Evolutionary conservation across 179 eudicot genomes (phyloP), one percentile per base, ranked within the genome.

Genomic region (Nepenthes alata): DNA sequence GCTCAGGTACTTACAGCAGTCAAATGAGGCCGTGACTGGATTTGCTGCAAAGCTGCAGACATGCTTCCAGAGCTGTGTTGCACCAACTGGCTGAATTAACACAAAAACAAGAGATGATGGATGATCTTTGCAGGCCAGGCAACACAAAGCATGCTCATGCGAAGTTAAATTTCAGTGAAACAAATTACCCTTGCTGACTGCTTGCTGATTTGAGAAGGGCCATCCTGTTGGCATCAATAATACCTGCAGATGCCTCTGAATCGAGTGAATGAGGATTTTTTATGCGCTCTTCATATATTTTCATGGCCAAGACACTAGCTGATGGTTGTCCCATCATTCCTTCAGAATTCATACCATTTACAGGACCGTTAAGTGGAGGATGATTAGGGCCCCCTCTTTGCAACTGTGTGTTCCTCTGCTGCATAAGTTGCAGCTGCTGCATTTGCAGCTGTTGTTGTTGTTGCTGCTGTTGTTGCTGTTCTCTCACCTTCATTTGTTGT

Each of bases 351-450:
- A 80, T 79, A 58, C 85, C 83, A 67, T 81, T 87, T 48, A 84
- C 80, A 36, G 96, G 83, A 57, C 85, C 82, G 37, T 88, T 84
- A 64, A 86, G 83, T 9, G 88, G 78, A 71, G 91, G 84, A 74
- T 91, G 95, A 70, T 81, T 89, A 37, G 95, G 83, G 69, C 94
- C 91, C 61, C 98, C 89, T 73, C 95, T 79, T 68, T 86, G 96
- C 80, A 91, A 72, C 78, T 91, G 98, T 63, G 86, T 86, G 73
- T 76, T 91, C 35, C 95, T 79, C 69, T 89, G 97, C 72, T 91
- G 98, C 91, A 91, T 83, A 64, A 89, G 73, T 67, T 91, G 98
- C 67, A 91, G 63, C 72, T 91, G 98, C 66, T 89, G 98, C 80
- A 91, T 80, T 75, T 91, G 96, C 66, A 88, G 52, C 69, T 75